Conservation (phyloP, 345 rosid species). For the Salix suchowensis region DNA sequence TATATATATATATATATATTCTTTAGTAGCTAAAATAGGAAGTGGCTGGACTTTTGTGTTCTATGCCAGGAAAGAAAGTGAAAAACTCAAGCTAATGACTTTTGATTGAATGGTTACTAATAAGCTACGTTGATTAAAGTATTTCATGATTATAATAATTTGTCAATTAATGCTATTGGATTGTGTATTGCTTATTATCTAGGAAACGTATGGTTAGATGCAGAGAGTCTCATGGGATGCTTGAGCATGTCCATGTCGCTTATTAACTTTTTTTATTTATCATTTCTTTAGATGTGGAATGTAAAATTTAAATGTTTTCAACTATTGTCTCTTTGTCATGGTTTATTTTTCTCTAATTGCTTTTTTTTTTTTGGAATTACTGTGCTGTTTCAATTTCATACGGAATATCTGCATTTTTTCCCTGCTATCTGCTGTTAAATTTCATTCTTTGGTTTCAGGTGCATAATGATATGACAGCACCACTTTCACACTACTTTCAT, state of each 20-base stretch:
- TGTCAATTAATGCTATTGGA: not conserved
- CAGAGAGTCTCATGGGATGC: not conserved
- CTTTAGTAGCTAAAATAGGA: not conserved
- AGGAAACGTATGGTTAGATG: not conserved
- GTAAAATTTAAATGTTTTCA: not conserved
- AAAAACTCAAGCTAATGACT: not conserved
- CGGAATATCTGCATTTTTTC: not conserved
- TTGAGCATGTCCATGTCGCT: not conserved
- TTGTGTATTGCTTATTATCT: not conserved
- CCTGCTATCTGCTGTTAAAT: not conserved
- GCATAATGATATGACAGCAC: slow-evolving; percentile 79
- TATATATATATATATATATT: too few relatives aligned
- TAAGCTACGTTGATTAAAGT: not conserved
- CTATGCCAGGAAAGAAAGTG: not conserved
- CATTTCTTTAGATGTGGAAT: not conserved
- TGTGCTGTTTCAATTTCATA: not conserved
- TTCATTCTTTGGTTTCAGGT: slow-evolving; percentile 46
- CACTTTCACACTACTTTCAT: slow-evolving; percentile 86
- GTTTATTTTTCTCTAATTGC: not conserved
- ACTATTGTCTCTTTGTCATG: not conserved
- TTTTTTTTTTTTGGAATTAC: not conserved
- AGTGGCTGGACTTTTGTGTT: not conserved
- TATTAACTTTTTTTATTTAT: not conserved
- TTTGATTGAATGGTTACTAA: not conserved
- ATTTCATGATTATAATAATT: not conserved